Evolutionary conservation across 192 early-diverging fungal species (phyloP), one percentile per base, ranked within the genome.

Genomic region (Coemansia sp.): DNA sequence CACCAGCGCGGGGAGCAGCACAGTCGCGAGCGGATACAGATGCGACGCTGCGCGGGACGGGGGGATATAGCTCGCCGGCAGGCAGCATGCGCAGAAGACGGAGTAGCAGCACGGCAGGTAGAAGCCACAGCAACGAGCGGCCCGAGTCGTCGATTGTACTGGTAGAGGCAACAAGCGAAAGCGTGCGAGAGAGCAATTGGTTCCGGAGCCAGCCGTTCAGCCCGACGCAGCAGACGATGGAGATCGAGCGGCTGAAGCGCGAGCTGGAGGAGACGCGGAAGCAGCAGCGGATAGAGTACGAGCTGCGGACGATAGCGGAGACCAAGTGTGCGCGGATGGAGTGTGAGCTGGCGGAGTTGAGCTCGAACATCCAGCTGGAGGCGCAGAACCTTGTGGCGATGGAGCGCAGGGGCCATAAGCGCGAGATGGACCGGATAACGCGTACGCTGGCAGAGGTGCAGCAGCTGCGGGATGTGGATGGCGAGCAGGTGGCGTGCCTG

Each of bases 311-410:
- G 36, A 70, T 70, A 6, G 75, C 75, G n/a, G 75, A 78, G 57
- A 60, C 75, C 19, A 78, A 78, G 62, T 78, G 75, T 55, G 59
- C 70, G 50, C 37, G 57, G 15, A 78, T 78, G 75, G 75, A 78
- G 55, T 78, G 65, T 50, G 75, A 78, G 65, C 62, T 78, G 55
- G 75, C 75, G 6, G 75, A 78, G 66, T 55, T 78, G 54, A 78
- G 75, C 69, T 72, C 65, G 9, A 62, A 78, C 48, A 78, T 78
- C 52, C 75, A 78, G 55, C 60, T 61, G 17, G 75, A 78, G 62
- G 75, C 75, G 34, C 75, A 78, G 53, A 78, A 65, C 55, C 55
- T 78, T 13, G 75, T 78, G 6, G 75, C 75, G 1, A 57, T 65
- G 22, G 75, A 78, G 69, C 65, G 75, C 25, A 69, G 75, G 8